These are phyloP conservation scores for Vigna hirtella DNA, from an alignment of 306 rosid species.

Conservation along the genomic window DNA sequence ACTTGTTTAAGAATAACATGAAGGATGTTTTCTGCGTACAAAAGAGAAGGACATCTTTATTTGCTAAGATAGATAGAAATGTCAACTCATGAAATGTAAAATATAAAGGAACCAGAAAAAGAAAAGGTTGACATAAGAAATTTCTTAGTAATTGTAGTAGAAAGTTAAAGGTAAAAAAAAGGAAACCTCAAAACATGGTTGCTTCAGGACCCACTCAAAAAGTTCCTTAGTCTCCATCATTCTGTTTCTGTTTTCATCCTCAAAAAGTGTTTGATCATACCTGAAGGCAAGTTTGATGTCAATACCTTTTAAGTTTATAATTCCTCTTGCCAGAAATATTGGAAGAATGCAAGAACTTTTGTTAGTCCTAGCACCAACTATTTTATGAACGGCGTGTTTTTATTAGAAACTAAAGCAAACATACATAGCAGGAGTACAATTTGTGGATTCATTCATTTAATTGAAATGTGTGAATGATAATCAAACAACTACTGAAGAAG, in stretches of 20 bases:
- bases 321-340: constrained; percentile 2
- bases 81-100: neutral
- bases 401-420: constrained; percentile 15
- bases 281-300: constrained; percentile 56
- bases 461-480: neutral
- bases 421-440: neutral
- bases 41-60: constrained; percentile 36
- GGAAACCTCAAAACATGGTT: constrained; percentile 93
- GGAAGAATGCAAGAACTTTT: constrained; percentile 9
- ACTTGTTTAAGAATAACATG: constrained; percentile 97
- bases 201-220: constrained; percentile 94
- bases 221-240: constrained; percentile 98
- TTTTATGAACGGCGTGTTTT: neutral
- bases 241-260: constrained; percentile 92
- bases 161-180: constrained; percentile 36
- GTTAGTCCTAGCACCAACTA: constrained; percentile 5
- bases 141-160: neutral
- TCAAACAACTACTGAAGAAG: constrained; percentile 1
- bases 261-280: constrained; percentile 98
- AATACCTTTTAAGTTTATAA: constrained; percentile 35
- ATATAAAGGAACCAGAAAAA: constrained; percentile 11
- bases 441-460: neutral
- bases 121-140: constrained; percentile 22
- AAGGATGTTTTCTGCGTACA: constrained; percentile 90
- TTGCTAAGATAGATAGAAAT: constrained; percentile 22